Evolutionary conservation across 257 asterid genomes (phyloP), one percentile per base, ranked within the genome.

Genomic region (Prunella vulgaris): DNA sequence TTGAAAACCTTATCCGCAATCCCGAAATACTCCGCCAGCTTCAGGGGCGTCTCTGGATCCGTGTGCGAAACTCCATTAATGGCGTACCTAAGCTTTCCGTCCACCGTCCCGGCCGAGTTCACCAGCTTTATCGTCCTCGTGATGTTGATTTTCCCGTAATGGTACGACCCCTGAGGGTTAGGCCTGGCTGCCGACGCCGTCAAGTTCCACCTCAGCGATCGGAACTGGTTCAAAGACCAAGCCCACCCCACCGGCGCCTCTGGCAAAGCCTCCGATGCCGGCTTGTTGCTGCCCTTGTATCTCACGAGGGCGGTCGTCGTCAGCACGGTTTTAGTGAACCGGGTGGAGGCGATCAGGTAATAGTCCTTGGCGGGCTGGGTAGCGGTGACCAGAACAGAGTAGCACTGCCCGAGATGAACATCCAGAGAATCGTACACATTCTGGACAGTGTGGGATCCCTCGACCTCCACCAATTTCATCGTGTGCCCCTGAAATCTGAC

Each of bases 171-270:
- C 60, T 85, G 95, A 0, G 96, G 96, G 60, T 90, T 90, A 21
- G 96, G 96, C 80, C 95, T 82, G 12, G 96, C 89, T 1, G 92
- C 96, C 5, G 93, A 87, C 0, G 93, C 95, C 1, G 95, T 87
- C 27, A 90, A 58, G 64, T 90, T 87, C 90, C 95, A 86, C n/a
- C 85, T 70, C 10, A 73, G 70, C 17, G 89, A 84, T 9, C 83
- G 75, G 79, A 72, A 84, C 75, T 84, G 93, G 68, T 82, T 86
- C n/a, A 84, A 70, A 3, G 93, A 86, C 93, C 93, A 86, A 5
- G 83, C 76, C 86, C 86, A 81, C 15, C 89, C 86, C 2, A 58
- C 76, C 0, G 90, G 93, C 3, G 85, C 74, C 77, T 28, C 74
- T 2, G 87, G 92, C 21, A 80, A 63, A 0, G 14, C 72, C 2